Evolutionary conservation across 2,329 filamentous ascomycete genomes (phyloP), one percentile per base, ranked within the genome.

Genomic region (Anthostomella pinea): DNA sequence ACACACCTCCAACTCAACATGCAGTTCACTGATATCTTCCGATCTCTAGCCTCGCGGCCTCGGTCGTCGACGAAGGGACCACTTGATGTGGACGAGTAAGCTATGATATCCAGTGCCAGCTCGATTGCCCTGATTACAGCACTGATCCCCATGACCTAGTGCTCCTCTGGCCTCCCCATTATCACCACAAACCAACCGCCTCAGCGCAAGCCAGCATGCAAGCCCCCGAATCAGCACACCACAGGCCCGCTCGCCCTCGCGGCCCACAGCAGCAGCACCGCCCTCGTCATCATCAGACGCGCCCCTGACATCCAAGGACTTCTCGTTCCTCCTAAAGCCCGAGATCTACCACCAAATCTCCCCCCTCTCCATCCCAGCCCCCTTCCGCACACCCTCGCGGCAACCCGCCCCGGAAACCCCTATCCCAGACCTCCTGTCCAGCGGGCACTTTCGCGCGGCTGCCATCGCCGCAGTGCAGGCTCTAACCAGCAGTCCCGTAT

Each of bases 291-390:
- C 30, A 17, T 54, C 66, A 38, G 59, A 68, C 33, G 56, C 38
- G 43, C 58, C 51, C 38, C 52, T 64, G 8, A 59, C 69, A n/a
- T 62, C 68, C 22, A 85, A 86, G 53, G 84, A 95, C 66, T 85
- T 95, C 49, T 79, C 82, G 13, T 91, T 85, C 59, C 79, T 96
- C 29, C 76, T 93, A 8, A 79, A 83, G 14, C 82, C 87, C 3
- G 79, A 87, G 46, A 83, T 90, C 38, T 96, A 91, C 67, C 90
- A 95, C 57, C 80, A 84, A 2, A 70, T 96, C 16, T 81, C 84
- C 1, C 75, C 75, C 11, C 72, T 79, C 28, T 70, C 73, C 44
- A 63, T 81, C 9, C 78, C 80, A 0, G 54, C 68, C 0, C 66
- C 87, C 3, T 91, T 95, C 60, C 79, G 86, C 43, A 77, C 77